Percentiles rank a stretch among this genome's conserved stretches.
Evolutionary conservation across 306 rosid species (phyloP).

Genomic region (Cucurbita maxima): DNA sequence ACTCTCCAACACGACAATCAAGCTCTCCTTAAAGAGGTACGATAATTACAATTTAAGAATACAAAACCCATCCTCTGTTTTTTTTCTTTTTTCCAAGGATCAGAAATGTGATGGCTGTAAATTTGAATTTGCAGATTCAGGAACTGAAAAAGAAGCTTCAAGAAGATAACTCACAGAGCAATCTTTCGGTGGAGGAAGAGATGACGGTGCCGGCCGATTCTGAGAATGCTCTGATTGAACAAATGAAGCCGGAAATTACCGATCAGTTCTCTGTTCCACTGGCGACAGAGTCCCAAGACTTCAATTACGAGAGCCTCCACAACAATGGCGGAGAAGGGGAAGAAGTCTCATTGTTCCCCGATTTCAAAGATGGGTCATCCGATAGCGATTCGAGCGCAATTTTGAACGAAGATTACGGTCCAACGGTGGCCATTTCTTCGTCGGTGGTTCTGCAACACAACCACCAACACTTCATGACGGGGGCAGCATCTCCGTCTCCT

Average conservation of each 20-base stretch:
- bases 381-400: conserved; percentile 95
- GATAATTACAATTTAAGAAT: too few relatives aligned
- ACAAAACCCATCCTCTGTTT: neutral
- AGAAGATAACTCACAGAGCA: conserved; percentile 32
- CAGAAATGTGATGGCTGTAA: neutral
- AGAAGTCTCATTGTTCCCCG: conserved; percentile 23
- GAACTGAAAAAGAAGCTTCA: conserved; percentile 55
- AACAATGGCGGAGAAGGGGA: conserved; percentile 5
- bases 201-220: conserved; percentile 16
- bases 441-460: conserved; percentile 10
- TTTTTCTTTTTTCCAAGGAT: neutral
- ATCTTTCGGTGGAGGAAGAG: conserved; percentile 50
- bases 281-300: conserved; percentile 25
- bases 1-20: conserved; percentile 56
- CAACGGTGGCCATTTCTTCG: conserved; percentile 28
- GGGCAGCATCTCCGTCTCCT: conserved; percentile 10
- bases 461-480: neutral
- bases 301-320: conserved; percentile 26
- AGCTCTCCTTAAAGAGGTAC: conserved; percentile 56
- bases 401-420: conserved; percentile 56
- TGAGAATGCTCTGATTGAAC: conserved; percentile 14
- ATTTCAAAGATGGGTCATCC: conserved; percentile 72
- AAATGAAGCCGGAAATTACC: conserved; percentile 2
- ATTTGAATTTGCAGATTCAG: conserved; percentile 31
- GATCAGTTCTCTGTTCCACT: conserved; percentile 18